A percentile compares a stretch with the other conserved stretches of the same genome.
phyloP scores from a whole-genome alignment of 306 rosid genomes.

The Boehmeria nivea region DNA sequence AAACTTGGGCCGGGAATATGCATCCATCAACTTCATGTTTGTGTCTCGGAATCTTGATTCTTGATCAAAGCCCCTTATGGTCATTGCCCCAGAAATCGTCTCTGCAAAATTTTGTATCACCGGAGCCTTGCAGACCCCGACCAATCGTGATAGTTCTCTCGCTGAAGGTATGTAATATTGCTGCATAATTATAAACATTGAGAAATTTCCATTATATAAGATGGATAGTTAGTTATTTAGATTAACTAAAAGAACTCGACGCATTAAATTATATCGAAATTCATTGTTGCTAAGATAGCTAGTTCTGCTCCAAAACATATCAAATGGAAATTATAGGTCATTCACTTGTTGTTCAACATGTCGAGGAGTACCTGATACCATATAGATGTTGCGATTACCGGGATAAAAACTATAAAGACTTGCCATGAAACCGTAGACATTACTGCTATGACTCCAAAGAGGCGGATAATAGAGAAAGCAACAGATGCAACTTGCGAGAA shows the following conservation, averaged over 20 bases:
- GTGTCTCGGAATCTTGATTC: constrained; percentile 50
- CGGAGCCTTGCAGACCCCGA: constrained; percentile 90
- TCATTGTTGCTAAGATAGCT: neutral
- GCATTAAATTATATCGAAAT: neutral
- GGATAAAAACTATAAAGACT: constrained; percentile 67
- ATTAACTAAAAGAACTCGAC: too few species aligned
- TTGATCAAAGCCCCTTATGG: constrained; percentile 76
- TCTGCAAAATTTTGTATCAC: constrained; percentile 79
- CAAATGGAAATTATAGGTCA: too few species aligned
- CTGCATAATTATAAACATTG: constrained; percentile 31
- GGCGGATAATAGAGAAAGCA: constrained; percentile 50
- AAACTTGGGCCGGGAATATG: constrained; percentile 53
- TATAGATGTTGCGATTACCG: constrained; percentile 48
- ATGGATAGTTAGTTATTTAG: too few species aligned
- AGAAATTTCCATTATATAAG: constrained; percentile 7
- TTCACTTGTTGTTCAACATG: too few species aligned
- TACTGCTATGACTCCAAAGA: constrained; percentile 66
- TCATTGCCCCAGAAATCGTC: constrained; percentile 69
- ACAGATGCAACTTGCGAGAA: constrained; percentile 37
- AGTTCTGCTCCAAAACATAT: too few species aligned
- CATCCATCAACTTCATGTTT: constrained; percentile 55
- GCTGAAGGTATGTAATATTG: constrained; percentile 68
- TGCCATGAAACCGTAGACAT: constrained; percentile 88
- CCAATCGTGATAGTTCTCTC: constrained; percentile 62
- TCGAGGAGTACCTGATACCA: constrained; percentile 63